These are phyloP conservation scores for Polysphondylium violaceum DNA, from an alignment of 78 protist genomes.

Conservation along the genomic window DNA sequence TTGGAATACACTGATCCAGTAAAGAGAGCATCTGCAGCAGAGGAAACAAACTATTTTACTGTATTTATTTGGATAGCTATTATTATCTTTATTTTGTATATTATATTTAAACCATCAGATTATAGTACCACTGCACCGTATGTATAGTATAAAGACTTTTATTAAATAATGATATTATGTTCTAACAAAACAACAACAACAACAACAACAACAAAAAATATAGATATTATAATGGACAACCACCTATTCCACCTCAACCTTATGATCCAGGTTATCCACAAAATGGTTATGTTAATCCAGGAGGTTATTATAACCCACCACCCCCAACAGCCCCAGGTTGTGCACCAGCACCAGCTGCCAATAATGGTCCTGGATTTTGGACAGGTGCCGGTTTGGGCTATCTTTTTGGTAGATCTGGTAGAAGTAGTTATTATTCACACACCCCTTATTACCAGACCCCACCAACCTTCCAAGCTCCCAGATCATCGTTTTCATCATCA, in stretches of 20 bases:
- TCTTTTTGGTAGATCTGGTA: slow-evolving; percentile 33
- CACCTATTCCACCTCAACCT: not conserved
- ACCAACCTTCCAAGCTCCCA: not conserved
- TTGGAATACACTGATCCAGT: slow-evolving; percentile 21
- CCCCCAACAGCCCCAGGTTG: slow-evolving; percentile 1
- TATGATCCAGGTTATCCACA: not conserved
- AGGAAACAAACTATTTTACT: not conserved
- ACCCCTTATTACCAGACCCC: not conserved
- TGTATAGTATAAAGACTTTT: too few species aligned
- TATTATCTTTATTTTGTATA: not conserved
- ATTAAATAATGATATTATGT: too few species aligned
- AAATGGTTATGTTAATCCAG: not conserved
- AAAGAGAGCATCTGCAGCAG: slow-evolving; percentile 2
- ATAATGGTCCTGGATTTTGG: slow-evolving; percentile 15
- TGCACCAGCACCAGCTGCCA: not conserved
- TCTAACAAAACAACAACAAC: too few species aligned
- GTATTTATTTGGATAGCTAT: not conserved
- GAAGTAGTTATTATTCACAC: not conserved
- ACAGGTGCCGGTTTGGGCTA: slow-evolving; percentile 17
- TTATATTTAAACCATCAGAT: not conserved
- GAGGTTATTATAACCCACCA: not conserved
- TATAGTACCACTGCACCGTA: not conserved
- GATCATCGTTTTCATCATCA: not conserved
- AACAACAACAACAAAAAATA: too few species aligned
- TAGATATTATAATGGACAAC: not conserved